Conservation (phyloP, 139 green algal genomes). For the Ostreobium quekettii region DNA sequence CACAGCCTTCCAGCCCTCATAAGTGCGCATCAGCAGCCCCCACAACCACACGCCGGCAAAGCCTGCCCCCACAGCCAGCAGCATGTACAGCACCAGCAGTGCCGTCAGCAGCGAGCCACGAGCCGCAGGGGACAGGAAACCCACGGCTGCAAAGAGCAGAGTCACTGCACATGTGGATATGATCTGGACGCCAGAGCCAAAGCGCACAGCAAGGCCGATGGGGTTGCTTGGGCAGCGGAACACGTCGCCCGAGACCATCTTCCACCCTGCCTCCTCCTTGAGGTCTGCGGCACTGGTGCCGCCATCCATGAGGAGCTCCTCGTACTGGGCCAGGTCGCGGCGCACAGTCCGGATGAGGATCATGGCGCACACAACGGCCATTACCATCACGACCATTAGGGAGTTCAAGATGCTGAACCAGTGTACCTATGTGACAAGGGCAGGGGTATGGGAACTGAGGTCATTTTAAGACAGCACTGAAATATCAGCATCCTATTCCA, state of each 20-base stretch:
- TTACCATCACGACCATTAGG: slow-evolving; percentile 89
- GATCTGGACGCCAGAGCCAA: slow-evolving; percentile 85
- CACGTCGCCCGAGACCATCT: slow-evolving; percentile 90
- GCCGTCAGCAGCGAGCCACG: slow-evolving; percentile 83
- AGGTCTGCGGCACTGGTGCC: slow-evolving; percentile 32
- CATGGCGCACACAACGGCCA: slow-evolving; percentile 79
- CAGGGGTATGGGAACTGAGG: too few species aligned
- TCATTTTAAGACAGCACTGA: too few species aligned
- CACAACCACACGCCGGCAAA: slow-evolving; percentile 66
- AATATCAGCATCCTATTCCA: too few species aligned
- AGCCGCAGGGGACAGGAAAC: slow-evolving; percentile 87
- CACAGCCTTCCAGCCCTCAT: slow-evolving; percentile 51
- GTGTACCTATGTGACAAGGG: too few species aligned
- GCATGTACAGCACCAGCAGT: slow-evolving; percentile 70
- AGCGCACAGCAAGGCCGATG: slow-evolving; percentile 58
- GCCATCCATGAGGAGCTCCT: slow-evolving; percentile 79
- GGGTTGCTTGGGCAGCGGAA: slow-evolving; percentile 70
- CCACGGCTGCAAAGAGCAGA: slow-evolving; percentile 81
- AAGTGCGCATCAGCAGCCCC: slow-evolving; percentile 70
- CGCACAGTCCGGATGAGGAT: slow-evolving; percentile 86
- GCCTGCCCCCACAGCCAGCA: slow-evolving; percentile 60
- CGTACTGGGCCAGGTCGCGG: slow-evolving; percentile 84
- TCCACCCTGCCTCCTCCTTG: slow-evolving; percentile 90
- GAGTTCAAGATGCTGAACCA: slow-evolving; percentile 96
- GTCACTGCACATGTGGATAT: slow-evolving; percentile 63